phyloP scores from a whole-genome alignment of 2,329 filamentous ascomycete species.

The Xylaria sp. region DNA sequence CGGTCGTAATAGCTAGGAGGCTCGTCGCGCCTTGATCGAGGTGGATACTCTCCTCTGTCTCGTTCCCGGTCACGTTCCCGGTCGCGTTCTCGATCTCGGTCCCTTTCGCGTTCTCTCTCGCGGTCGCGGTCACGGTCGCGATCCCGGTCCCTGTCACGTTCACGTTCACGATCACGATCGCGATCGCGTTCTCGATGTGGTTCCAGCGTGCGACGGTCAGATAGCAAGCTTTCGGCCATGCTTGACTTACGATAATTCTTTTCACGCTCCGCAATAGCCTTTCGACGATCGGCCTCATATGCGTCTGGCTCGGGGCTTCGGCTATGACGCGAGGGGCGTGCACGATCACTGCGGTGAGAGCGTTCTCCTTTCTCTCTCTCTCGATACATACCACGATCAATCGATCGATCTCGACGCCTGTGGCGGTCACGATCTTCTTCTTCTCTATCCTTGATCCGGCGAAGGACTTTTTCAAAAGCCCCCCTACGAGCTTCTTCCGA shows the following conservation, averaged over 20 bases:
- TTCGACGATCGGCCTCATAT: conserved; percentile 94
- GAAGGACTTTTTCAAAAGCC: conserved; percentile 92
- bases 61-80: conserved; percentile 54
- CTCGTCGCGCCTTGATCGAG: conserved; percentile 69
- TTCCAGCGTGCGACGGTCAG: conserved; percentile 62
- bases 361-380: conserved; percentile 69
- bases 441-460: conserved; percentile 90
- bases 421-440: conserved; percentile 80
- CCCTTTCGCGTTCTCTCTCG: conserved; percentile 51
- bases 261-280: conserved; percentile 93
- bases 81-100: conserved; percentile 54
- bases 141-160: conserved; percentile 58
- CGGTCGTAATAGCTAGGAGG: conserved; percentile 79
- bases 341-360: conserved; percentile 67
- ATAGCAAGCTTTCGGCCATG: conserved; percentile 72
- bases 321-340: conserved; percentile 72
- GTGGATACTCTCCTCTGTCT: conserved; percentile 62
- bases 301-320: conserved; percentile 92
- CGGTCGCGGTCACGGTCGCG: conserved; percentile 53
- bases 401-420: conserved; percentile 67
- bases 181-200: conserved; percentile 58
- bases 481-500: conserved; percentile 84
- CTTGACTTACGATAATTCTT: conserved; percentile 87
- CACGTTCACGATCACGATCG: conserved; percentile 54
- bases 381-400: conserved; percentile 66